Evolutionary conservation across 139 green algal genomes (phyloP).

Genomic region (Bryopsis sp.): DNA sequence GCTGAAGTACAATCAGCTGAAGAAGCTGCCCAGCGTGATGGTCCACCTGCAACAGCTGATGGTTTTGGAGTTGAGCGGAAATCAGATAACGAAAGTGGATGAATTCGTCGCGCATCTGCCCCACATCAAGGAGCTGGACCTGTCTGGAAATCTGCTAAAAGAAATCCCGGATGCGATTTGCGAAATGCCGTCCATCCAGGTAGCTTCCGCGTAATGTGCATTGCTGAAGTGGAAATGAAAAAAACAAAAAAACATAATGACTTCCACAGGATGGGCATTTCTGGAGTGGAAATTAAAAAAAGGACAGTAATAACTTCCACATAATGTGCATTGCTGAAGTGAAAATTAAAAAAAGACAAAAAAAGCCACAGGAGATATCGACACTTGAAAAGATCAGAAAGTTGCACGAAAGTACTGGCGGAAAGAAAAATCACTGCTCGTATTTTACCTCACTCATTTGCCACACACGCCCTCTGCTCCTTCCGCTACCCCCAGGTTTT

Average conservation of each 20-base stretch:
- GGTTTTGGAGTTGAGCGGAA: conserved; percentile 64
- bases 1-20: conserved; percentile 79
- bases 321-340: conserved; percentile 9
- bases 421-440: too few relatives aligned
- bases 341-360: too few relatives aligned
- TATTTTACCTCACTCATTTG: too few relatives aligned
- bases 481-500: conserved; percentile 45
- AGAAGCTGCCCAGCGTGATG: conserved; percentile 36
- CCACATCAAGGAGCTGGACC: conserved; percentile 50
- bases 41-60: conserved; percentile 35
- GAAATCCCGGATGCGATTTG: conserved; percentile 45
- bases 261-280: not conserved
- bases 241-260: too few relatives aligned
- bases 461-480: too few relatives aligned
- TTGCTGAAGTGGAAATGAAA: not conserved
- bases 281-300: not conserved
- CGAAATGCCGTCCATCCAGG: conserved; percentile 44
- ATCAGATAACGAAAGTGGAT: conserved; percentile 56
- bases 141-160: conserved; percentile 59
- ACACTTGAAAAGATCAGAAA: too few relatives aligned
- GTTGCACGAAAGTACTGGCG: too few relatives aligned
- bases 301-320: too few relatives aligned
- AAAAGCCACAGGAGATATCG: too few relatives aligned
- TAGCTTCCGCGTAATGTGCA: not conserved
- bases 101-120: conserved; percentile 34